Percentiles rank a stretch among this genome's conserved stretches.
Conservation (phyloP, 1,284 basidiomycete species). For the Singerocomus inundabilis region DNA sequence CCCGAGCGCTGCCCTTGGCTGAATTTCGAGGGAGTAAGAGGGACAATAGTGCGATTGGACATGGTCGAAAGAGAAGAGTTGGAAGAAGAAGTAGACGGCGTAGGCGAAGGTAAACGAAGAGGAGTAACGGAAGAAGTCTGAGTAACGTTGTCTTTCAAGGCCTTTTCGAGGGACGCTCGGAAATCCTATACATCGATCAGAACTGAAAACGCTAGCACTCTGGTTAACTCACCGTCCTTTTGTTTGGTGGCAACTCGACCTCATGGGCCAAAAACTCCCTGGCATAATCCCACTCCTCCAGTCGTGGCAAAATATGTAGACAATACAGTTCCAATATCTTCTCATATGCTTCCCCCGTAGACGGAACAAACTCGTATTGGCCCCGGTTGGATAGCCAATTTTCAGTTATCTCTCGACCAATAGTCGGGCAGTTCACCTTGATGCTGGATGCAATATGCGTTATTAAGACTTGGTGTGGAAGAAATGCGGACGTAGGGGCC, state of each 20-base stretch:
- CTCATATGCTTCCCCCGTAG: constrained; percentile 56
- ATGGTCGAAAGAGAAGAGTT: constrained; percentile 53
- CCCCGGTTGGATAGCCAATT: constrained; percentile 67
- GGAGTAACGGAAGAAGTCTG: constrained; percentile 12
- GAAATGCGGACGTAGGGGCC: constrained; percentile 49
- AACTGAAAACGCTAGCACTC: neutral
- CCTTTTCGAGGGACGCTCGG: constrained; percentile 40
- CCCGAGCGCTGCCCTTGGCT: constrained; percentile 21
- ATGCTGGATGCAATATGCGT: constrained; percentile 68
- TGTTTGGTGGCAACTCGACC: constrained; percentile 51
- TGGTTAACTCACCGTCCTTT: constrained; percentile 50
- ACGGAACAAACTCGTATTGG: constrained; percentile 31
- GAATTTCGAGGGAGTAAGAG: constrained; percentile 34
- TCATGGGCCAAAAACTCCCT: constrained; percentile 72
- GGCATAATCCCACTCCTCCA: constrained; percentile 77
- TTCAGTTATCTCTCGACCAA: constrained; percentile 65
- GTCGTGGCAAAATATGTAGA: constrained; percentile 63
- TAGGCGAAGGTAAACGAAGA: constrained; percentile 32
- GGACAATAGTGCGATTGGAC: constrained; percentile 56
- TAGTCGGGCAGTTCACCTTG: constrained; percentile 58
- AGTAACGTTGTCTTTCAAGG: constrained; percentile 4
- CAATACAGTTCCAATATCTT: constrained; percentile 75
- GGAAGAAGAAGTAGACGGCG: constrained; percentile 46
- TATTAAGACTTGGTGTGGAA: constrained; percentile 66
- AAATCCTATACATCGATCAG: constrained; percentile 39